Percentiles rank a stretch among this genome's conserved stretches.
phyloP scores from a whole-genome alignment of 2,329 filamentous ascomycete genomes.

The Cryphonectria japonica region DNA sequence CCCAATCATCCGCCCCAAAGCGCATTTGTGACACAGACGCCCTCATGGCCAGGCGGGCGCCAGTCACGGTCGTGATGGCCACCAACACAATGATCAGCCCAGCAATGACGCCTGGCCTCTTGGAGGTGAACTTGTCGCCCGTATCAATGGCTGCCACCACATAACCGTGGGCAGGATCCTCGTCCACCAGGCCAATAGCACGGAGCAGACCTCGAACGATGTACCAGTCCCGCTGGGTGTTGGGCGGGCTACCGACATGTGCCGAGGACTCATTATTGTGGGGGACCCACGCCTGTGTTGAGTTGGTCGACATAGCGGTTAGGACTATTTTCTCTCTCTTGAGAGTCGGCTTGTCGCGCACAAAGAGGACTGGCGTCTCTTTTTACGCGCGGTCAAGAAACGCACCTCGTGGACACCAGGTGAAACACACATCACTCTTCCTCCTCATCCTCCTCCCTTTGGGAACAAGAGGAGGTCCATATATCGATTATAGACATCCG shows the following conservation, averaged over 20 bases:
- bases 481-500: background rate
- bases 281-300: slow-evolving; percentile 10
- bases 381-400: background rate
- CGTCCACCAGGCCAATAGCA: slow-evolving; percentile 29
- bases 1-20: slow-evolving; percentile 41
- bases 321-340: no score
- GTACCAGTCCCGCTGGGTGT: slow-evolving; percentile 36
- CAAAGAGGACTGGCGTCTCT: slow-evolving; percentile 8
- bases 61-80: slow-evolving; percentile 37
- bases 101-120: slow-evolving; percentile 34
- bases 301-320: slow-evolving; percentile 17
- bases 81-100: slow-evolving; percentile 37
- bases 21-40: slow-evolving; percentile 33
- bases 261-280: slow-evolving; percentile 9
- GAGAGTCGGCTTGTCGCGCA: background rate
- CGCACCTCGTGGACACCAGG: background rate
- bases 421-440: background rate
- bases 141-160: slow-evolving; percentile 30
- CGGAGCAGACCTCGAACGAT: slow-evolving; percentile 36
- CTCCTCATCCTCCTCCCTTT: background rate
- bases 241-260: slow-evolving; percentile 29
- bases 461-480: background rate
- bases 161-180: slow-evolving; percentile 32
- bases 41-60: slow-evolving; percentile 36
- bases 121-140: slow-evolving; percentile 35